A percentile compares a stretch with the other conserved stretches of the same genome.
phyloP scores from a whole-genome alignment of 768 basidiomycete species.

The Phaffia tasmanica region DNA sequence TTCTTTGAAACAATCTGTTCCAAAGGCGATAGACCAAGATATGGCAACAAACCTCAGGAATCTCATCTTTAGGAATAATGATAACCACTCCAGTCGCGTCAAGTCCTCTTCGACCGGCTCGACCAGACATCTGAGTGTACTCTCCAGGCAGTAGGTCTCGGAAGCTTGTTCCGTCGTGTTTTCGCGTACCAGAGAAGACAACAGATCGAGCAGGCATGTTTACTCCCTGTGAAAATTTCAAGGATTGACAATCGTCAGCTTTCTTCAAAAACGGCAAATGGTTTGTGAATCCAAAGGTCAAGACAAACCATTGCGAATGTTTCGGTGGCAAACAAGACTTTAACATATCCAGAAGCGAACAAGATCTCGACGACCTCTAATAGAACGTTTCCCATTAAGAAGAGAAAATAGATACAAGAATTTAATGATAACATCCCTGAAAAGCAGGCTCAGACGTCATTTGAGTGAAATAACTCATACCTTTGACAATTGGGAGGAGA shows the following conservation, averaged over 20 bases:
- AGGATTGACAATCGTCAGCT: background rate
- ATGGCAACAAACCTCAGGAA: constrained; percentile 60
- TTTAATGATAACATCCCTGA: background rate
- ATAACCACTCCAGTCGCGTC: constrained; percentile 94
- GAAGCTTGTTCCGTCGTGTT: constrained; percentile 89
- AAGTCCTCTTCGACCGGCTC: constrained; percentile 88
- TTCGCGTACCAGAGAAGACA: constrained; percentile 86
- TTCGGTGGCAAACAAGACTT: constrained; percentile 94
- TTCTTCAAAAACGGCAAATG: too few relatives aligned
- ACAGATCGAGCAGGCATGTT: constrained; percentile 99
- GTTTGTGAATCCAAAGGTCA: background rate
- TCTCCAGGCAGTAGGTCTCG: constrained; percentile 61
- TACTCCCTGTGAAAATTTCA: constrained; percentile 59
- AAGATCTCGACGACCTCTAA: constrained; percentile 82
- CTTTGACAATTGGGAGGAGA: constrained; percentile 89
- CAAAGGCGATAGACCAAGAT: background rate
- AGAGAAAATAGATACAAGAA: background rate
- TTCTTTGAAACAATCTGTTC: background rate
- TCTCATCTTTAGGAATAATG: constrained; percentile 61
- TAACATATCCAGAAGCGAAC: constrained; percentile 89
- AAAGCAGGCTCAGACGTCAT: constrained; percentile 20
- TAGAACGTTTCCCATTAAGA: too few relatives aligned
- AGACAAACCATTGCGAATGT: constrained; percentile 91
- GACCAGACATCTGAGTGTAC: constrained; percentile 98
- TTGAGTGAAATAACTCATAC: constrained; percentile 40